Conservation (phyloP, 345 rosid species). For the Eucalyptus microcorys region DNA sequence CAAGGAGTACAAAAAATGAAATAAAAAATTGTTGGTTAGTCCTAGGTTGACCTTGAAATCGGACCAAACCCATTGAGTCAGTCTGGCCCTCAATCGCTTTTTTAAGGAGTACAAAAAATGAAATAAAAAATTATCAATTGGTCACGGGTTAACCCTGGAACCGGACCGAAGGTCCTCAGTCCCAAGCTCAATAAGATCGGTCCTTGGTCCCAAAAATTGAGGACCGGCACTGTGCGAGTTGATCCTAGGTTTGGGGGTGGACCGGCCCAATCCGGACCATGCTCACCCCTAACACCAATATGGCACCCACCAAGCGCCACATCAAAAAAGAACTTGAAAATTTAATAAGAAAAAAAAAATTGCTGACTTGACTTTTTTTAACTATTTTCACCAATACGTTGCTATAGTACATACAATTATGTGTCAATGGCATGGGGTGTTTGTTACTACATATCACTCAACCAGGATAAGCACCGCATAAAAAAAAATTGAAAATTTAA, state of each 20-base stretch:
- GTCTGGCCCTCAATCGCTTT: rapidly evolving
- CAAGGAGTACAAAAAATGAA: too few relatives aligned
- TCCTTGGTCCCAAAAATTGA: rapidly evolving
- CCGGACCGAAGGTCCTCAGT: rapidly evolving
- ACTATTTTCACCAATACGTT: too few relatives aligned
- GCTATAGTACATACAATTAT: too few relatives aligned
- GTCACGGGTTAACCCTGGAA: rapidly evolving
- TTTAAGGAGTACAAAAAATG: too few relatives aligned
- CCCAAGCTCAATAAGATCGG: rapidly evolving
- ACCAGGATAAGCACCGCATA: not conserved
- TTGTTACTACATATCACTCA: too few relatives aligned
- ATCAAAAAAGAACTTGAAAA: not conserved
- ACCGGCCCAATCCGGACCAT: rapidly evolving
- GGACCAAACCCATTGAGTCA: rapidly evolving
- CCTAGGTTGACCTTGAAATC: too few relatives aligned
- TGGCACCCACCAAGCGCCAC: not conserved
- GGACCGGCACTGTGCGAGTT: rapidly evolving
- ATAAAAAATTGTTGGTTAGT: too few relatives aligned
- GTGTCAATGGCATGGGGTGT: too few relatives aligned
- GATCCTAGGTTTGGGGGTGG: rapidly evolving
- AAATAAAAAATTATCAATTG: too few relatives aligned
- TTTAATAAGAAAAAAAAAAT: too few relatives aligned
- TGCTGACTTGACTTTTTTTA: too few relatives aligned
- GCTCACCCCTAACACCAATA: rapidly evolving
- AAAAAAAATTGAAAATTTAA: too few relatives aligned